Evolutionary conservation across 192 early-diverging fungal genomes (phyloP), one percentile per base, ranked within the genome.

Genomic region (Podila epicladia): DNA sequence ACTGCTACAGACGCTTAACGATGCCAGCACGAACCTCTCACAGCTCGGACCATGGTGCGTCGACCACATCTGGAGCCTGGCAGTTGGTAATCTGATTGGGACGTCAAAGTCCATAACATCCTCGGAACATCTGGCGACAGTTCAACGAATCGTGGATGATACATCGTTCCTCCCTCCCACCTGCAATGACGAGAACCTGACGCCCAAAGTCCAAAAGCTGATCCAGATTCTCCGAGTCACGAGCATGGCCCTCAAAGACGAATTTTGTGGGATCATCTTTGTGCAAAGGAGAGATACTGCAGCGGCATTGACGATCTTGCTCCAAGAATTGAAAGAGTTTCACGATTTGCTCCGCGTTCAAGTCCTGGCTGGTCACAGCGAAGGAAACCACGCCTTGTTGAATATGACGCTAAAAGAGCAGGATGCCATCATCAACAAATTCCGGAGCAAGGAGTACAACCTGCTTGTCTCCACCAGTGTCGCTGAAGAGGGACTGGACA

Each of bases 401-500:
- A 29, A 61, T 26, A 89, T 90, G 90, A 69, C 72, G 11, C 85
- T 70, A 31, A 83, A 68, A 22, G 69, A 87, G 26, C 94, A 95
- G 78, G 85, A 86, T 37, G 82, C 73, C 22, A 89, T 89, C 5
- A 89, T 97, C 26, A 75, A 65, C 0, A 75, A 90, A 26, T 98
- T 98, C 74, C 83, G 89, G 24, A 69, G 72, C 7, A 91, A 92
- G 51, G 75, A 82, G 5, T 74, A 93, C 31, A 97, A 97, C 69
- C 70, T 97, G 31, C 72, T 99, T 3, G 89, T 97, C 64, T 93
- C 97, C 8, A 99, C 97, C 1, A 91, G 92, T 85, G 96, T 98
- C 13, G 97, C 95, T 13, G 97, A 97, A 74, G 97, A 98, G 78
- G 97, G 97, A 24, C 83, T 98, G 2, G 97, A 98, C 77, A 95